Percentiles rank a stretch among this genome's conserved stretches.
Evolutionary conservation across 441 rosid species (phyloP).

Genomic region (Gossypium schwendimanii): DNA sequence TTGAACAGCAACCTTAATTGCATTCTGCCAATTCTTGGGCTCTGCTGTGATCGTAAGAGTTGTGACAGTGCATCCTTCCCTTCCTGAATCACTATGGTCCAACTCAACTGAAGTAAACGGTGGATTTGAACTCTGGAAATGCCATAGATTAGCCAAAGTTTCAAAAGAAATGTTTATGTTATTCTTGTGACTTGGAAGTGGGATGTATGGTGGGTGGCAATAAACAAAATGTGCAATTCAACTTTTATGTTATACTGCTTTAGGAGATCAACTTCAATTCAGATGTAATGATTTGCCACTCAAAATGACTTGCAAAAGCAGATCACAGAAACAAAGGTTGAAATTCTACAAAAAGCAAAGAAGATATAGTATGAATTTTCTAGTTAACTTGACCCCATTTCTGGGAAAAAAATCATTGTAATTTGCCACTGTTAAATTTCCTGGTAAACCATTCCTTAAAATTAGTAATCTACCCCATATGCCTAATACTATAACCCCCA

Average conservation of each 20-base stretch:
- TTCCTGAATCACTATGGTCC: constrained; percentile 99
- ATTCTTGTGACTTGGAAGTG: not conserved
- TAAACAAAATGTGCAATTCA: not conserved
- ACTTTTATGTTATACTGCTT: not conserved
- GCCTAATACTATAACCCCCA: not conserved
- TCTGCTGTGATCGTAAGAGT: constrained; percentile 98
- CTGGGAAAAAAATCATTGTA: not conserved
- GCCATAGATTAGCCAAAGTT: constrained; percentile 21
- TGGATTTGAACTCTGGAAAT: constrained; percentile 94
- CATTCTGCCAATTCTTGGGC: constrained; percentile 95
- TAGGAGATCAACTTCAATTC: constrained; percentile 1
- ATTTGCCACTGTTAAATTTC: not conserved
- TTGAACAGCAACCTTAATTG: constrained; percentile 91
- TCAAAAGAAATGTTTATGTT: constrained; percentile 11
- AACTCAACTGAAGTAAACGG: constrained; percentile 98
- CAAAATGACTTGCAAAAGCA: not conserved
- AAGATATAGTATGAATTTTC: not conserved
- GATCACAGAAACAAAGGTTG: constrained; percentile 1
- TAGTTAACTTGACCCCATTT: not conserved
- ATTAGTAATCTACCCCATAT: not conserved
- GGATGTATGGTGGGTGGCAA: not conserved
- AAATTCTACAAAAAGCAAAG: not conserved
- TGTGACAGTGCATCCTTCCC: constrained; percentile 99
- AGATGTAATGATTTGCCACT: not conserved
- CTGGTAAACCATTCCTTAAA: not conserved